Evolutionary conservation across 768 basidiomycete species (phyloP).

Genomic region (Trametes coccinea): DNA sequence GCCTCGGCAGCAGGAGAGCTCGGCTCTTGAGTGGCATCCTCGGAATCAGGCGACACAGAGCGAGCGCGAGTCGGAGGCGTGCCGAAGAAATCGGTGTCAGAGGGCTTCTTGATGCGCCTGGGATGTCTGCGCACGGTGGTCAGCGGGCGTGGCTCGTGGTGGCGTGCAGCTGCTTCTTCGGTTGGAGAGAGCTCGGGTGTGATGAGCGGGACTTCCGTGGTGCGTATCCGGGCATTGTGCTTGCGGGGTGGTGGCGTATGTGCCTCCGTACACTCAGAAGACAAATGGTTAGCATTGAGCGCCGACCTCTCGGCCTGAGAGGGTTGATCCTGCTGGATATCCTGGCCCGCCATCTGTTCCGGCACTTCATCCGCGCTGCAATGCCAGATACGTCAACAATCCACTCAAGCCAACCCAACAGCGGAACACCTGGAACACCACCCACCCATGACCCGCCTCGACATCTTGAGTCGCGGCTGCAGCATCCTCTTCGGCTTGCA

Average conservation of each 20-base stretch:
- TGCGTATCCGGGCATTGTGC: background rate
- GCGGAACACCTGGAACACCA: too few species aligned
- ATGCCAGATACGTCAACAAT: too few species aligned
- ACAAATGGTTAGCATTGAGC: background rate
- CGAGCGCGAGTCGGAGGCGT: slow-evolving; percentile 3
- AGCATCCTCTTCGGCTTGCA: too few species aligned
- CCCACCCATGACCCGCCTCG: too few species aligned
- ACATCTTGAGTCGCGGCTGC: too few species aligned
- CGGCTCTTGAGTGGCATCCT: background rate
- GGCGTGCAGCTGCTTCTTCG: slow-evolving; percentile 8
- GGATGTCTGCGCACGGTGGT: slow-evolving; percentile 8
- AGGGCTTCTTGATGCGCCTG: slow-evolving; percentile 1
- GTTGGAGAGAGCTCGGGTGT: slow-evolving; percentile 14
- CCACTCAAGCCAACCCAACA: too few species aligned
- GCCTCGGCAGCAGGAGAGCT: slow-evolving; percentile 11
- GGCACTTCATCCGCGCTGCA: too few species aligned
- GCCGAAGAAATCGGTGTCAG: slow-evolving; percentile 14
- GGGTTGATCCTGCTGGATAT: too few species aligned
- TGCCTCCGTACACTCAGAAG: background rate
- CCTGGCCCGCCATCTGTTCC: too few species aligned
- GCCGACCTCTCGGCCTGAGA: background rate
- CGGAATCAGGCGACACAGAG: background rate
- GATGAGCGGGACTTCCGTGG: background rate
- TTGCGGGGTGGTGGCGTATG: background rate
- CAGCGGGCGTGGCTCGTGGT: background rate